Conservation (phyloP, 108 stramenopile genomes). For the Chaetoceros muelleri region DNA sequence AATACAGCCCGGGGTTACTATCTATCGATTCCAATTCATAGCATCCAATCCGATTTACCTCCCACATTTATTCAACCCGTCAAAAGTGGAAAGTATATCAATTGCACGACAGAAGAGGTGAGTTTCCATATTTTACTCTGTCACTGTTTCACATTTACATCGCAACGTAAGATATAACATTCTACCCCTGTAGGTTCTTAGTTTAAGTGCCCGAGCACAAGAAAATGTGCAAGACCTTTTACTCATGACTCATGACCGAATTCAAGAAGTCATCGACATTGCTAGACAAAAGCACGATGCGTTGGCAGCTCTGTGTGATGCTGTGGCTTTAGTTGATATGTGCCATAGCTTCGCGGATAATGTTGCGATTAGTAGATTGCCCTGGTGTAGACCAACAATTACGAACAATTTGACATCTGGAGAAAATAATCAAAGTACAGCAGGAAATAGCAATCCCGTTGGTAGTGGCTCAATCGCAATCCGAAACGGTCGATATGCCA, state of each 20-base stretch:
- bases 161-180: no score
- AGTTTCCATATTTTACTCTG: constrained; percentile 3
- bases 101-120: constrained; percentile 82
- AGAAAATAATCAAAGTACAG: constrained; percentile 1
- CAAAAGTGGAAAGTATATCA: constrained; percentile 54
- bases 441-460: constrained; percentile 6
- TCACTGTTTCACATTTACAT: not conserved
- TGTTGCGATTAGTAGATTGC: constrained; percentile 47
- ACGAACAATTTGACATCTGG: constrained; percentile 13
- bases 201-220: constrained; percentile 66
- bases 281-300: constrained; percentile 72
- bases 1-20: constrained; percentile 67
- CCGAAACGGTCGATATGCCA: constrained; percentile 68
- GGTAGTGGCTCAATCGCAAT: constrained; percentile 47
- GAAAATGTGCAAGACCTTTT: constrained; percentile 83
- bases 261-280: constrained; percentile 73
- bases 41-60: constrained; percentile 45
- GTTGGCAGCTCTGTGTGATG: constrained; percentile 70
- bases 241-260: constrained; percentile 65
- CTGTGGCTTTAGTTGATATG: constrained; percentile 78
- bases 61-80: constrained; percentile 69
- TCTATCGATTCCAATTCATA: constrained; percentile 48
- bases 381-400: constrained; percentile 72
- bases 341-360: constrained; percentile 84
- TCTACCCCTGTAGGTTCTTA: constrained; percentile 34